Base-by-base conservation (phyloP, 2,329 filamentous ascomycete species). In the Akanthomyces dipterigenus region DNA sequence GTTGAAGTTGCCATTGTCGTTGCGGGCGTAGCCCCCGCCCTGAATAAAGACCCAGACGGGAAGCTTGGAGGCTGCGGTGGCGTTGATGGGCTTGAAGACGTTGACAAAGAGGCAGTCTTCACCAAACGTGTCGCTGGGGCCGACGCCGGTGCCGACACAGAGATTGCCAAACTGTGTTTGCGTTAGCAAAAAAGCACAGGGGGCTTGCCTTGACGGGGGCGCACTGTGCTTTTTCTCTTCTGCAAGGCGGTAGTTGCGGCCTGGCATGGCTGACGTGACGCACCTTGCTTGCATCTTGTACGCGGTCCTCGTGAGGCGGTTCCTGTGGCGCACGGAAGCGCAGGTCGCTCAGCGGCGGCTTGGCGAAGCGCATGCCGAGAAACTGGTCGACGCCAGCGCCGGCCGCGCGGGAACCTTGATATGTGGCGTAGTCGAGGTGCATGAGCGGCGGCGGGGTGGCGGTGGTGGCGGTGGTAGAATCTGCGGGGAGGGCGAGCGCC, bases 1-100 rank as follows among this genome's bases (percentile, higher is more conserved):
- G 67, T 83, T 81, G 69, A 76, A 81, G 68, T 82, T 80, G 16
- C 75, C 73, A 62, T 83, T 84, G n/a, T 75, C 71, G 61, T 81
- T 78, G 18, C 65, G 63, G 0, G 73, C 73, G 62, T 82, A 83
- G 38, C 68, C 79, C 1, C 80, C 79, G 11, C 79, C 79, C 62
- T 80, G 75, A 22, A 78, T 70, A 64, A 71, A 77, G 11, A 78
- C 66, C 72, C 73, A 70, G 31, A 77, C 74, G 1, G 74, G 75
- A 8, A 75, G 72, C 55, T 73, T 75, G 11, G 65, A 67, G 5
- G 62, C 46, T 0, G 62, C 60, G 1, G 65, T 68, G 36, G 67
- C 65, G 18, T 66, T 67, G 45, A 74, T 71, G 0, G 79, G 79
- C 0, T 75, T 75, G 77, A 77, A 82, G 62, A 82, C 74, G 60